Conservation (phyloP, 306 rosid species). For the Arachis stenosperma region DNA sequence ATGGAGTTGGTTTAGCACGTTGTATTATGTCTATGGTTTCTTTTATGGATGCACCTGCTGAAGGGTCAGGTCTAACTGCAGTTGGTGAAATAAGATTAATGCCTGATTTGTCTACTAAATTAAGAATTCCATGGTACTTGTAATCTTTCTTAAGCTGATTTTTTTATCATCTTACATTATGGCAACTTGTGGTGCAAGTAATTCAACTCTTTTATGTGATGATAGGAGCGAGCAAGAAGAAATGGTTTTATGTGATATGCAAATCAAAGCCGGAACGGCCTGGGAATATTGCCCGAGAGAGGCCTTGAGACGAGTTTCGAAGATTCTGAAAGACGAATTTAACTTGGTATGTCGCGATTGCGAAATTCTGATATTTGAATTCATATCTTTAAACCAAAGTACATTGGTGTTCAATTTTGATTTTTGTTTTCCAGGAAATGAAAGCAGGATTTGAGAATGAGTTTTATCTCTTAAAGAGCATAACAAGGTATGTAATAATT, state of each 20-base stretch:
- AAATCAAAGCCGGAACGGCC: slow-evolving; percentile 70
- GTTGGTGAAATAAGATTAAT: slow-evolving; percentile 84
- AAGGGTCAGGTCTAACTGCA: slow-evolving; percentile 67
- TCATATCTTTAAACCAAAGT: slow-evolving; percentile 5
- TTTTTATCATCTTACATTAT: slow-evolving; percentile 1
- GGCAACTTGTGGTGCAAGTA: slow-evolving; percentile 1
- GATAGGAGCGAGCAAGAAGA: slow-evolving; percentile 80
- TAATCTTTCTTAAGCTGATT: slow-evolving; percentile 15
- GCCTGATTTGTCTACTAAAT: slow-evolving; percentile 84
- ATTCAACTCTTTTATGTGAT: slow-evolving; percentile 38
- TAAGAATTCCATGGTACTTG: slow-evolving; percentile 79
- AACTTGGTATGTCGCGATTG: slow-evolving; percentile 63
- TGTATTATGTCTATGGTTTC: slow-evolving; percentile 78
- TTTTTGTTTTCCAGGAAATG: slow-evolving; percentile 60
- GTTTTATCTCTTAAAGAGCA: slow-evolving; percentile 73
- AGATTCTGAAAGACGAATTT: slow-evolving; percentile 83
- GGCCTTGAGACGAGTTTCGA: slow-evolving; percentile 69
- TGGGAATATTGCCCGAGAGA: slow-evolving; percentile 97
- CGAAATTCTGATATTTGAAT: neutral
- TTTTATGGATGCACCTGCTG: slow-evolving; percentile 62
- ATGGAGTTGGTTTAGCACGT: slow-evolving; percentile 74
- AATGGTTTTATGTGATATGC: slow-evolving; percentile 85
- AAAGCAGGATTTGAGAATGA: slow-evolving; percentile 96
- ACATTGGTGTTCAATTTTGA: slow-evolving; percentile 28
- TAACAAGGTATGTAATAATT: slow-evolving; percentile 60